These are phyloP conservation scores for Plasmodium adleri DNA, from an alignment of 169 alveolate genomes.

Conservation along the genomic window DNA sequence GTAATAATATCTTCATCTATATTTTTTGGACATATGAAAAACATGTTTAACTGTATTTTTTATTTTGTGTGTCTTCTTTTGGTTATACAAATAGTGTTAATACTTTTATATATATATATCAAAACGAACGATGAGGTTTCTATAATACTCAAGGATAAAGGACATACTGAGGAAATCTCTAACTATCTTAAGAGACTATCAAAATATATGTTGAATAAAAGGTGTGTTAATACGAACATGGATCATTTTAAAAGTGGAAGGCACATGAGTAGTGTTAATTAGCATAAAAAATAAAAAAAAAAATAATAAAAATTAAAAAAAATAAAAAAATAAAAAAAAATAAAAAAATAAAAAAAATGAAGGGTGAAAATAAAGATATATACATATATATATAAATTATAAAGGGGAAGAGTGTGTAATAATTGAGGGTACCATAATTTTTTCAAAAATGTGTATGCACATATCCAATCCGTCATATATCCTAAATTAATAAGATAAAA, in stretches of 20 bases:
- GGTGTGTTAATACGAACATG: not conserved
- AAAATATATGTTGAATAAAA: not conserved
- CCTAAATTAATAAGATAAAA: too few species aligned
- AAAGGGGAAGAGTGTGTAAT: too few species aligned
- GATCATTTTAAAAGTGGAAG: not conserved
- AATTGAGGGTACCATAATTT: too few species aligned
- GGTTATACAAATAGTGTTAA: slow-evolving; percentile 7
- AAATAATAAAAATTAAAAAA: not conserved
- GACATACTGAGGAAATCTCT: slow-evolving; percentile 23
- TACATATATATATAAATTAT: too few species aligned
- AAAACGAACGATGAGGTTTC: slow-evolving; percentile 20
- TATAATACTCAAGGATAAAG: slow-evolving; percentile 6
- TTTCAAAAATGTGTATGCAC: too few species aligned
- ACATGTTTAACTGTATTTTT: not conserved
- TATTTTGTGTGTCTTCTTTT: slow-evolving; percentile 12
- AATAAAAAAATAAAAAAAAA: slow-evolving; percentile 1
- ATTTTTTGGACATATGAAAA: slow-evolving; percentile 35
- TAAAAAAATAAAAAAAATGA: not conserved
- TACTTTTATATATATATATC: slow-evolving; percentile 13
- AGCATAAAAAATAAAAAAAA: not conserved
- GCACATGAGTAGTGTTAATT: slow-evolving; percentile 25
- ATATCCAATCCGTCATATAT: too few species aligned
- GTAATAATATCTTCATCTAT: slow-evolving; percentile 49
- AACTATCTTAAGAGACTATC: slow-evolving; percentile 22
- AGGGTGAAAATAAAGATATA: too few species aligned